Base-by-base conservation (phyloP, 768 basidiomycete genomes). In the Erythrobasidium yunnanense region DNA sequence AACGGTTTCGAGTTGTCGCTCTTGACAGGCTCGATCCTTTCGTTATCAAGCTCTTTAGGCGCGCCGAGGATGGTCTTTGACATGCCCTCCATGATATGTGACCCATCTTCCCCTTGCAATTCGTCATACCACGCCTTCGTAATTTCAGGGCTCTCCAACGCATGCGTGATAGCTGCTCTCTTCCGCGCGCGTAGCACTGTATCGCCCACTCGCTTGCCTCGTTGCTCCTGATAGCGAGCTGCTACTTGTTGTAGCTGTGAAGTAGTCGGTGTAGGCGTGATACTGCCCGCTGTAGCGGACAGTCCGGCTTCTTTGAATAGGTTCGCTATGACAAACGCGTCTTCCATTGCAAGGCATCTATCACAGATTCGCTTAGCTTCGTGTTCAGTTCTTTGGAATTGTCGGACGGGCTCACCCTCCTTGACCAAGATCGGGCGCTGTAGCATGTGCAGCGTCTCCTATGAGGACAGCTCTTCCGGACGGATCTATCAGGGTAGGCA, bases 391-490 rank as follows among this genome's bases (percentile, higher is more conserved):
- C n/a, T n/a, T n/a, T n/a, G n/a, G n/a, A n/a, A n/a, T n/a, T n/a
- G n/a, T n/a, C n/a, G 13, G 8, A n/a, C 30, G 33, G 4, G 35
- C 56, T 42, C 27, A 66, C 65, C 65, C 65, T 32, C 65, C 65
- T 29, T 66, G 65, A n/a, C 65, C 65, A 32, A 66, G 30, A 35
- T 66, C 65, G 20, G 65, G 65, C 13, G 65, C 65, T 23, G 65
- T 66, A n/a, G 65, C 65, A 22, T 66, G 65, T 15, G 65, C 65
- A 8, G 65, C 65, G 30, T 66, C 65, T 3, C 60, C 60, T 18
- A 63, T 63, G 2, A 63, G 47, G 7, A 51, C 60, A n/a, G 60
- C 60, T 30, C 65, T 34, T n/a, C 65, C 65, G 17, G 52, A 55
- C 4, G 65, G 33, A 32, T 66, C 65, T 18, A 66, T 46, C 17